These are phyloP conservation scores for Rubia occidens DNA, from an alignment of 305 asterid genomes.

Conservation along the genomic window DNA sequence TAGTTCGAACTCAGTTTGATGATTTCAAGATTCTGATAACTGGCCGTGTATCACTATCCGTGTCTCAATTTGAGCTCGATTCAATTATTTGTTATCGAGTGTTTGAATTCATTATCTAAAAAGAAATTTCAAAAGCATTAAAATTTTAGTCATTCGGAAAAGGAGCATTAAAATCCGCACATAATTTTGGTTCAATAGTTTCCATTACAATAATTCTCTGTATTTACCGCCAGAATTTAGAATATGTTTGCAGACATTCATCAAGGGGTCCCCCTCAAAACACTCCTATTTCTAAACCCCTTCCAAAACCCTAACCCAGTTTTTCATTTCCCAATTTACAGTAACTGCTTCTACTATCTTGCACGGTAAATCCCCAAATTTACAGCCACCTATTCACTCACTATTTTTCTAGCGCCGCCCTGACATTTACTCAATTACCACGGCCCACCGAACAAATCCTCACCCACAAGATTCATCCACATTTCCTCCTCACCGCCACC, in stretches of 20 bases:
- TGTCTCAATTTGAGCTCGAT: too few relatives aligned
- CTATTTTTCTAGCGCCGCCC: too few relatives aligned
- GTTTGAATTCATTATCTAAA: not conserved
- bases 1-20: too few relatives aligned
- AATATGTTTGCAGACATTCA: not conserved
- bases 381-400: not conserved
- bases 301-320: not conserved
- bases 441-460: constrained; percentile 20
- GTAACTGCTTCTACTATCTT: not conserved
- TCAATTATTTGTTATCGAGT: too few relatives aligned
- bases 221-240: constrained; percentile 1
- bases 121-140: not conserved
- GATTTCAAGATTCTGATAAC: too few relatives aligned
- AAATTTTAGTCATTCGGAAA: not conserved
- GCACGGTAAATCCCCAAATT: not conserved
- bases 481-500: constrained; percentile 22
- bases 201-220: not conserved
- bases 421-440: constrained; percentile 6
- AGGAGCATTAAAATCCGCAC: not conserved
- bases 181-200: not conserved
- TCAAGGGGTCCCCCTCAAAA: not conserved
- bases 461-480: constrained; percentile 35
- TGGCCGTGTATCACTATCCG: too few relatives aligned
- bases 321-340: not conserved
- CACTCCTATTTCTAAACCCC: constrained; percentile 1